Base-by-base conservation (phyloP, 139 green algal genomes). In the Micromonas commoda region DNA sequence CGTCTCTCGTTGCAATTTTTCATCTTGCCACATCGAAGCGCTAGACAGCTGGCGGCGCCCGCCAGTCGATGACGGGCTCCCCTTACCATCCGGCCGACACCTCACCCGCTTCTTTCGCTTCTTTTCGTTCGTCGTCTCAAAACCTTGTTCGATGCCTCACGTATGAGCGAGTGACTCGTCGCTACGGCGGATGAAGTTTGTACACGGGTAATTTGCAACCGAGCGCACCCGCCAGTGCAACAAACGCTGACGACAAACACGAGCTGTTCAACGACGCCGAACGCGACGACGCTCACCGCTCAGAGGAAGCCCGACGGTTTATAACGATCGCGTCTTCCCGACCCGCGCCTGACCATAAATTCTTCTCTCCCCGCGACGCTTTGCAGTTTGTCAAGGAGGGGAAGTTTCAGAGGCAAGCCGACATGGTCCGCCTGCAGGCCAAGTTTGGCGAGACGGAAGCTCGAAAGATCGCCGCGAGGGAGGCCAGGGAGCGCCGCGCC, bases 1-100 rank as follows among this genome's bases (percentile, higher is more conserved):
- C 66, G 13, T 73, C 20, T 54, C 66, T 57, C 33, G 66, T 54
- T 54, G 33, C 29, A 73, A 73, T 73, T 73, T 73, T 73, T 73
- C 52, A n/a, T 9, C 66, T 73, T 73, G 66, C 66, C 32, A 73
- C 16, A 73, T 33, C 33, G 66, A 73, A 45, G 16, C 34, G 28
- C 66, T 31, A 51, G 66, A 73, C 66, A 73, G 66, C 66, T 73
- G 66, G 66, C 31, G 33, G 33, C 32, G 66, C 66, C n/a, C n/a
- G 66, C 24, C 13, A 57, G 26, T 73, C 66, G 37, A 29, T 73
- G 66, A 73, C 20, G 32, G 66, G 16, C 19, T 9, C 66, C 37
- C 66, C 66, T 73, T 73, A 73, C 66, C 66, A 73, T 73, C 66
- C 2, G 66, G 33, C 28, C 29, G 29, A 73, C 33, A 73, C 53